Base-by-base conservation (phyloP, 2,329 filamentous ascomycete genomes). In the Aureobasidium pullulans region DNA sequence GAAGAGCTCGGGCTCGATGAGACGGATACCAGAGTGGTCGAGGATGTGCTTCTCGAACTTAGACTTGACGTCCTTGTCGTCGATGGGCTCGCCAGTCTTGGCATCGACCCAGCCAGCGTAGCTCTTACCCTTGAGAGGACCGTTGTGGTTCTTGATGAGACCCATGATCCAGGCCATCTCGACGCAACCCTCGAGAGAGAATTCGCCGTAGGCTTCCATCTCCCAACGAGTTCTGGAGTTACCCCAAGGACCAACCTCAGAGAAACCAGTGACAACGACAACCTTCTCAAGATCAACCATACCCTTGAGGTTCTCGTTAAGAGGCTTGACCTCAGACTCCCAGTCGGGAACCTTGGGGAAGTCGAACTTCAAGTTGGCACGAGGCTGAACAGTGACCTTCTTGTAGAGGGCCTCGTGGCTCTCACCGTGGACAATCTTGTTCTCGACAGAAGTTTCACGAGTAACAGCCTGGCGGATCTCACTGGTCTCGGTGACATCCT, bases 141-240 rank as follows among this genome's bases (percentile, higher is more conserved):
- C 94, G 67, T 97, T 97, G 80, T 96, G 90, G 75, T 99, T 96
- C 82, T 93, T 96, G 79, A 99, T 97, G 62, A 97, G 85, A 70
- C 94, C 94, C 93, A 97, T 99, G 75, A 99, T 90, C 94, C 94
- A 99, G 34, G 94, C 92, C 94, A 99, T 99, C 76, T 99, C 94
- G 62, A 99, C 88, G 69, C 94, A 97, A 32, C 94, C 94, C 75
- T 99, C 95, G 13, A 99, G 84, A 8, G 94, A 97, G 79, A 99
- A 99, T 70, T 96, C 84, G 71, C 94, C 94, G 66, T 92, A 86
- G 1, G 94, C 92, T 75, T 99, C 94, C 93, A 99, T 99, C 79
- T 99, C 94, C 94, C 94, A 99, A 63, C 94, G 86, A 47, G 94
- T 99, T 69, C 94, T 86, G 2, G 94, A 93, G 80, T 97, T 99